phyloP scores from a whole-genome alignment of 106 monocot genomes.

The Acorus calamus region DNA sequence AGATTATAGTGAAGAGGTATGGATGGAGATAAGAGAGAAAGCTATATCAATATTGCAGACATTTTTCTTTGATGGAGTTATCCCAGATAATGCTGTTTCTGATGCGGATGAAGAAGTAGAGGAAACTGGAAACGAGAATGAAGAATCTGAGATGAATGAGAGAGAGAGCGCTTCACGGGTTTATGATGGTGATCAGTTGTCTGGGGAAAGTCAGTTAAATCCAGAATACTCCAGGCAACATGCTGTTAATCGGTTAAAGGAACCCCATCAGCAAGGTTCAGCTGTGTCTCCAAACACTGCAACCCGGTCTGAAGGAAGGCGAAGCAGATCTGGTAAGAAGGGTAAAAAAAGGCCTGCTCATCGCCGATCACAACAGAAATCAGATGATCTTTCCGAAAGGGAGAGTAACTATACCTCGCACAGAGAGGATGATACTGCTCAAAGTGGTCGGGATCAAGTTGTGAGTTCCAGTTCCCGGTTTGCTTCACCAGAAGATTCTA shows the following conservation, averaged over 20 bases:
- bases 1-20: conserved; percentile 98
- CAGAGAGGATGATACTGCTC: conserved; percentile 56
- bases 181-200: conserved; percentile 26
- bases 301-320: conserved; percentile 50
- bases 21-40: conserved; percentile 98
- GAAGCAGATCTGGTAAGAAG: conserved; percentile 81
- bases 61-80: conserved; percentile 68
- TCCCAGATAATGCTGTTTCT: conserved; percentile 70
- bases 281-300: conserved; percentile 34
- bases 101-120: conserved; percentile 70
- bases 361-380: conserved; percentile 60
- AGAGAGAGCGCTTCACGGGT: conserved; percentile 31
- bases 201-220: conserved; percentile 37
- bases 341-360: conserved; percentile 86
- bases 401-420: conserved; percentile 48
- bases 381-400: conserved; percentile 56
- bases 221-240: conserved; percentile 30
- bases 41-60: conserved; percentile 65
- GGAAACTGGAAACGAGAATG: conserved; percentile 47
- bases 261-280: conserved; percentile 23
- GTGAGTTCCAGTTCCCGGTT: conserved; percentile 75
- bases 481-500: conserved; percentile 84
- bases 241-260: conserved; percentile 21
- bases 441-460: conserved; percentile 60
- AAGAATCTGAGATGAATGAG: conserved; percentile 30